Conservation (phyloP, 2,329 filamentous ascomycete genomes). For the Hirsutella thompsonii region DNA sequence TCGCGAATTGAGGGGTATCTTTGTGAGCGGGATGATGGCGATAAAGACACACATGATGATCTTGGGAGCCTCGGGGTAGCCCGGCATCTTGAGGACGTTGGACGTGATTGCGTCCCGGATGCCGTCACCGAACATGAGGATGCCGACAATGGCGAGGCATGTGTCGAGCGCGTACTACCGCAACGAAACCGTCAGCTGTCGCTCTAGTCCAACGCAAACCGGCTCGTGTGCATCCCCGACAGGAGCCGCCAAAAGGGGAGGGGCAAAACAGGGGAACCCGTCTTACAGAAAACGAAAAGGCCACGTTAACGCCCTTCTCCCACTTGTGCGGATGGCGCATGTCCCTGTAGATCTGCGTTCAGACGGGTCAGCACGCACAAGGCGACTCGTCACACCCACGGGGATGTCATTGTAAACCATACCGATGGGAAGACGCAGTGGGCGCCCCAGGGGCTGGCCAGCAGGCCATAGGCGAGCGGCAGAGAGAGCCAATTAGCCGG, state of each 20-base stretch:
- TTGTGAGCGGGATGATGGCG: conserved; percentile 86
- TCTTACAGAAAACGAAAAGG: conserved; percentile 72
- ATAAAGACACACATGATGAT: conserved; percentile 75
- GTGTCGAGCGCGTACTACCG: conserved; percentile 65
- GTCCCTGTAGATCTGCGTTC: conserved; percentile 42
- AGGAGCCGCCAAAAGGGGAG: background rate
- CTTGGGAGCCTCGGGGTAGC: conserved; percentile 64
- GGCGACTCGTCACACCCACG: too few relatives aligned
- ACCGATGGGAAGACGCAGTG: conserved; percentile 69
- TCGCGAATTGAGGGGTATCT: conserved; percentile 81
- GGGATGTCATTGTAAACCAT: too few relatives aligned
- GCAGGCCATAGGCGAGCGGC: conserved; percentile 75
- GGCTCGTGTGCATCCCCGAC: background rate
- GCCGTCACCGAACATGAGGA: conserved; percentile 90
- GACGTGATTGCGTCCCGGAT: conserved; percentile 82
- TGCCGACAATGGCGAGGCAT: conserved; percentile 68
- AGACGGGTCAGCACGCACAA: too few relatives aligned
- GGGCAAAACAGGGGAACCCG: background rate
- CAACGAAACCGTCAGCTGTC: too few relatives aligned
- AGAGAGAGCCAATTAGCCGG: conserved; percentile 78
- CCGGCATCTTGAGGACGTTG: conserved; percentile 65
- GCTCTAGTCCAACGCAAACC: too few relatives aligned
- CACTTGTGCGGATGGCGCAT: conserved; percentile 74
- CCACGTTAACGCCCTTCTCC: conserved; percentile 57
- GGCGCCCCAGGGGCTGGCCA: conserved; percentile 64